Evolutionary conservation across 2,329 filamentous ascomycete species (phyloP).

Genomic region (Pestalotiopsis sp.): DNA sequence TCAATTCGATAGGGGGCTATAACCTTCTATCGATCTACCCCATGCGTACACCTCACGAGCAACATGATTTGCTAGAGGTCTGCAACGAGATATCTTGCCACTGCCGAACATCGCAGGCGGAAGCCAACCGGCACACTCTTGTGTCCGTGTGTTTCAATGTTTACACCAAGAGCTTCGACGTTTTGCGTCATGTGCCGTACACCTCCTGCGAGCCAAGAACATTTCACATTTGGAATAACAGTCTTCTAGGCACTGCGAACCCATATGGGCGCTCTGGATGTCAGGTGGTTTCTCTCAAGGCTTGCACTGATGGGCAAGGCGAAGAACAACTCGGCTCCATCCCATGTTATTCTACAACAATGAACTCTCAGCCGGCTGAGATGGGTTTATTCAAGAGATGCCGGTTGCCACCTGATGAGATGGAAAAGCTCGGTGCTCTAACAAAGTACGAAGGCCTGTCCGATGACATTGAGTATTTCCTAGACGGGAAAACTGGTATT

Average conservation of each 20-base stretch:
- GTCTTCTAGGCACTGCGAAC: slow-evolving; percentile 6
- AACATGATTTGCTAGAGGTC: not conserved
- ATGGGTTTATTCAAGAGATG: not conserved
- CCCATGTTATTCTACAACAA: not conserved
- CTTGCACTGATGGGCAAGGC: not conserved
- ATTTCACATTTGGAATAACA: slow-evolving; percentile 30
- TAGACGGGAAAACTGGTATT: slow-evolving; percentile 17
- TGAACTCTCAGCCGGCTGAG: not conserved
- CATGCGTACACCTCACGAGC: not conserved
- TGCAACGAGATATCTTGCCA: not conserved
- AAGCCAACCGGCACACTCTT: slow-evolving; percentile 13
- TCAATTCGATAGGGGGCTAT: slow-evolving; percentile 32
- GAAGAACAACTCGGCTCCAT: not conserved
- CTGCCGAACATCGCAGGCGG: not conserved
- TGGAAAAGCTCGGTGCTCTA: not conserved
- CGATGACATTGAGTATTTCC: slow-evolving; percentile 18
- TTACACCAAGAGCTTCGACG: slow-evolving; percentile 30
- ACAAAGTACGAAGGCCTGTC: not conserved
- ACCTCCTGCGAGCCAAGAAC: slow-evolving; percentile 18
- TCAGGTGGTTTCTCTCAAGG: not conserved
- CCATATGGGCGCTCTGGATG: not conserved
- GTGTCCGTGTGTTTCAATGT: slow-evolving; percentile 33
- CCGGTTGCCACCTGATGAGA: not conserved
- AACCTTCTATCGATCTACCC: slow-evolving; percentile 25
- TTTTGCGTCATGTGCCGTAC: slow-evolving; percentile 26